Conservation (phyloP, 2,329 filamentous ascomycete genomes). For the Zarea fungicola region DNA sequence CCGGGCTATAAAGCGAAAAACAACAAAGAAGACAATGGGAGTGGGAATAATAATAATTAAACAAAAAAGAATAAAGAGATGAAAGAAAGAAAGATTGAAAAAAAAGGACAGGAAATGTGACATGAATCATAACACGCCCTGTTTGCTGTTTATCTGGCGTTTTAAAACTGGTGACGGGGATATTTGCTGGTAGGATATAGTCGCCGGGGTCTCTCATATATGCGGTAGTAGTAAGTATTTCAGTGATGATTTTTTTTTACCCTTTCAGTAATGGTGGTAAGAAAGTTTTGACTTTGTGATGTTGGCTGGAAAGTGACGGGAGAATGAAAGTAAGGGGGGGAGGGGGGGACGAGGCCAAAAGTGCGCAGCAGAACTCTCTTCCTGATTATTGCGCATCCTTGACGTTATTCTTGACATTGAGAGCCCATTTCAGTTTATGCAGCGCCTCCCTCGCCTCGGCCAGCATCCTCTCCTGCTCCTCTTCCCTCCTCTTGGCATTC, state of each 20-base stretch:
- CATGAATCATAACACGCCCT: conserved; percentile 13
- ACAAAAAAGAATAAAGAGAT: conserved; percentile 13
- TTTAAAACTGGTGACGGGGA: neutral
- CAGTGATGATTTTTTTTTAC: neutral
- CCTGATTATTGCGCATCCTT: conserved; percentile 45
- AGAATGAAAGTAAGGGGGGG: neutral
- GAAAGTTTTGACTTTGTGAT: too few relatives aligned
- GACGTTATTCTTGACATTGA: conserved; percentile 60
- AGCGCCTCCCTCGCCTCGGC: conserved; percentile 55
- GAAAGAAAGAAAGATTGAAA: conserved; percentile 6
- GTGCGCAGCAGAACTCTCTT: too few relatives aligned
- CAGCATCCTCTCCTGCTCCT: conserved; percentile 55
- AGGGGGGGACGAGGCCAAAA: too few relatives aligned
- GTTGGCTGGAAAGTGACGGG: neutral
- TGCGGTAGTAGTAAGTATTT: neutral
- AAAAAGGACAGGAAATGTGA: conserved; percentile 5
- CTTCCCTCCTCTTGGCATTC: conserved; percentile 51
- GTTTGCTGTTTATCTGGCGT: neutral
- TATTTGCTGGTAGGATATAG: neutral
- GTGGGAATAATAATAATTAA: conserved; percentile 10
- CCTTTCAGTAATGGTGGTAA: neutral
- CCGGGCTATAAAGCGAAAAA: too few relatives aligned
- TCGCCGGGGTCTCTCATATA: neutral
- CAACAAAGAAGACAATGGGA: conserved; percentile 1
- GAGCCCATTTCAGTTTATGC: conserved; percentile 66